Evolutionary conservation across 495 filamentous ascomycete genomes (phyloP).

Genomic region (Penicillium cataractarum): DNA sequence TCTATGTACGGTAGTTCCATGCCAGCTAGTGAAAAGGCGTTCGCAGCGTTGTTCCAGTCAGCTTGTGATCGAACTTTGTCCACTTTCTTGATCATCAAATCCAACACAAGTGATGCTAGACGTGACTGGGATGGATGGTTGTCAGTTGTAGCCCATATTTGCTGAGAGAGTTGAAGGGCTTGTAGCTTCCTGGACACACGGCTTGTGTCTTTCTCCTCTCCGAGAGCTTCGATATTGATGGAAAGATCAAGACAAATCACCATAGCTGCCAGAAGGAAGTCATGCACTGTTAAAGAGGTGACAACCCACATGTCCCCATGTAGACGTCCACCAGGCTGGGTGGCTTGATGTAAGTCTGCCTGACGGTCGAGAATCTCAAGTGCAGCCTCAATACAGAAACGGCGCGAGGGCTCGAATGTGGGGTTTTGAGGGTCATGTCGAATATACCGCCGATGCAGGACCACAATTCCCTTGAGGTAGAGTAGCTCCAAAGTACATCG

Average conservation of each 20-base stretch:
- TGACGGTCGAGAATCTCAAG: slow-evolving; percentile 42
- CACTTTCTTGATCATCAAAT: slow-evolving; percentile 30
- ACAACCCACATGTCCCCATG: slow-evolving; percentile 52
- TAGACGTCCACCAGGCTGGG: slow-evolving; percentile 43
- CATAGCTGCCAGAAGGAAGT: slow-evolving; percentile 57
- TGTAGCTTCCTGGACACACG: neutral
- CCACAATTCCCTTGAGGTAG: slow-evolving; percentile 13
- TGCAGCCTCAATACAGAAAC: slow-evolving; percentile 43
- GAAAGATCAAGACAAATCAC: slow-evolving; percentile 48
- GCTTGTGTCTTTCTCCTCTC: neutral
- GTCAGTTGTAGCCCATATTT: neutral
- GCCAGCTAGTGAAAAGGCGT: neutral
- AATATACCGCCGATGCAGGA: slow-evolving; percentile 48
- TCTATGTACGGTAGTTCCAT: slow-evolving; percentile 27
- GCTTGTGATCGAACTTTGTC: slow-evolving; percentile 1
- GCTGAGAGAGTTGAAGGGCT: neutral
- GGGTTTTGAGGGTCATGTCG: slow-evolving; percentile 12
- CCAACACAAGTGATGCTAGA: neutral
- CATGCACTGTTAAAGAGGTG: slow-evolving; percentile 45
- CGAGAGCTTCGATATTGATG: neutral
- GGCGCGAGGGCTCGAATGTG: slow-evolving; percentile 17
- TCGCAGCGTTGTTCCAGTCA: neutral
- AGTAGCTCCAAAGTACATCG: neutral
- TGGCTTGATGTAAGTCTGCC: slow-evolving; percentile 38
- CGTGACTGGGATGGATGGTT: neutral